Evolutionary conservation across 441 rosid species (phyloP).

Genomic region (Gossypium lobatum): DNA sequence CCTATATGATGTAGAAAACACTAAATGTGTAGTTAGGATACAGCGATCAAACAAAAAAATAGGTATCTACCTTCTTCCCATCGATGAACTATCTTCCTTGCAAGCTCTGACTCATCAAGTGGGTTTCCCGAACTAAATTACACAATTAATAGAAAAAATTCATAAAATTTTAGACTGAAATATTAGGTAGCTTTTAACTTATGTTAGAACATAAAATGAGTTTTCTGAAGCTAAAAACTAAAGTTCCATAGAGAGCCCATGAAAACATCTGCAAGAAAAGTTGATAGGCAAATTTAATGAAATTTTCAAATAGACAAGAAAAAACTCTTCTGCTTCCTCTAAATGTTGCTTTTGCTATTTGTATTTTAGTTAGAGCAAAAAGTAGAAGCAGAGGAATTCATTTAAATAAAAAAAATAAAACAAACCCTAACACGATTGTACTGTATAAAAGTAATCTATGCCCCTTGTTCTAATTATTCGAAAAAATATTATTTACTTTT

Average conservation of each 20-base stretch:
- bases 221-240: slow-evolving; percentile 1
- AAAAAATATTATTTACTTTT: background rate
- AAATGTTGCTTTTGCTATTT: background rate
- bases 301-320: background rate
- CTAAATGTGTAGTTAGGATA: background rate
- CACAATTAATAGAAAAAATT: slow-evolving; percentile 8
- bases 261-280: background rate
- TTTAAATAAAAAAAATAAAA: background rate
- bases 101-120: slow-evolving; percentile 67
- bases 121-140: slow-evolving; percentile 39
- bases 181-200: background rate
- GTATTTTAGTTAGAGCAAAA: background rate
- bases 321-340: background rate
- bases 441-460: background rate
- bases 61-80: slow-evolving; percentile 80
- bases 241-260: background rate
- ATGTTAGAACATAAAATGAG: background rate
- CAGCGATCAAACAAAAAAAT: background rate
- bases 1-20: slow-evolving; percentile 5
- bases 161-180: background rate
- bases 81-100: slow-evolving; percentile 60
- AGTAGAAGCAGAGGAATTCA: background rate
- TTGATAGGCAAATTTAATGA: background rate
- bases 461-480: background rate
- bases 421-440: background rate